Evolutionary conservation across 441 rosid species (phyloP), one percentile per base, ranked within the genome.

Genomic region (Populus hybrid): DNA sequence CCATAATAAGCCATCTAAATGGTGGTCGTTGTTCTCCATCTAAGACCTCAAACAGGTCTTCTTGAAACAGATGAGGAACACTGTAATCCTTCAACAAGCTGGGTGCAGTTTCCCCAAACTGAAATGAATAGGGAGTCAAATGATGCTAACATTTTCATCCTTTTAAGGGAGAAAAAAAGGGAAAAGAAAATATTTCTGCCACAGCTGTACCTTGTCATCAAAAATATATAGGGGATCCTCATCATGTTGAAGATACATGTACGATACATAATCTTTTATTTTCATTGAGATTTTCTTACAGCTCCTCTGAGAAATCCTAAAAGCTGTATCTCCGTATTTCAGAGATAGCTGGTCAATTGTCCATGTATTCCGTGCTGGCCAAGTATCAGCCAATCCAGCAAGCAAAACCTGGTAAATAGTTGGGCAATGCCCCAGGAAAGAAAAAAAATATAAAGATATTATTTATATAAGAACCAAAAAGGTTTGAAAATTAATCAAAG

Each of bases 141-240:
- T 53, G n/a, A 50, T 24, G 8, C 18, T 36, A 70, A 21, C 24
- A 57, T 50, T n/a, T n/a, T n/a, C n/a, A n/a, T n/a, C 36, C 36
- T 68, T 74, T 66, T 21, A 69, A 78, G 69, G 68, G 75, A n/a
- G 3, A 9, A 73, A 59, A 42, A n/a, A 34, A 57, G 35, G 30
- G 9, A 70, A 34, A 63, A 28, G 18, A 1, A 16, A 46, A 59
- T 23, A 67, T 18, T 63, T 24, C 53, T 67, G 6, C 65, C 9
- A 24, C 64, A 69, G 67, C 50, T 59, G 66, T 83, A 92, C 99
- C 93, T 90, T 92, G 80, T 91, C 95, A 84, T 95, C 98, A 79
- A 95, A 95, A 76, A 95, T 89, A 82, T 95, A 95, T 42, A 95
- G 86, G 30, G 99, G 99, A 87, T 95, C 98, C 87, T 95, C 99